Base-by-base conservation (phyloP, 2,329 filamentous ascomycete genomes). In the Stachybotrys chlorohalonatus region DNA sequence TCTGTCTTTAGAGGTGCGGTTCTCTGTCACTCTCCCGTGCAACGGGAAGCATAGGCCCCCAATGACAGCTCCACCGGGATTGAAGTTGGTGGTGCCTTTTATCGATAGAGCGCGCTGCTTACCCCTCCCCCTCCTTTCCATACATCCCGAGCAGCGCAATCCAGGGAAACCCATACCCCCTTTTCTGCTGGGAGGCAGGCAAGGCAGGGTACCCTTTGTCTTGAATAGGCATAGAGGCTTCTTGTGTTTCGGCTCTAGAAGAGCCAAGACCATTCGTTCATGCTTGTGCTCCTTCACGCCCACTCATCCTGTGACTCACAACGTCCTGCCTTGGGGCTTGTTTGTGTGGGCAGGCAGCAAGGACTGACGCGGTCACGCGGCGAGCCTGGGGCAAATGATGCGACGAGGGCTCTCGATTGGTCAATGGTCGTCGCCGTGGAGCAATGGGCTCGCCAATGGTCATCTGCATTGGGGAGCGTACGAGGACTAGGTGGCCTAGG, bases 301-400 rank as follows among this genome's bases (percentile, higher is more conserved):
- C 53, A 53, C 55, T 58, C 8, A 58, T 60, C 59, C 56, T 64
- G 62, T 64, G 62, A 64, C 62, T 64, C 62, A 64, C 56, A 61
- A 8, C 46, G 17, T 17, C 39, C 39, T 30, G n/a, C 11, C 39
- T 45, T 45, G 39, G 9, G 15, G 46, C 46, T 47, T 47, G 46
- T 42, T 16, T 16, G 49, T 30, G 50, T 52, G 32, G 50, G 31
- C 36, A 52, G 50, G 50, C 50, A 52, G 50, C 42, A 16, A 52
- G 50, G 36, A 42, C 50, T 51, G 50, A 52, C 50, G 50, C 32
- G 36, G 50, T 52, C 50, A 52, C 50, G 50, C 50, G 50, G 50
- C 50, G 16, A 8, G 50, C 31, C 9, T 42, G 36, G 36, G 36
- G 36, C 13, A 9, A 42, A 42, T 13, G 36, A 42, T 42, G 36